Percentiles rank a stretch among this genome's conserved stretches.
These are phyloP conservation scores for Picochlorum sp. DNA, from an alignment of 139 green algal genomes.

Conservation along the genomic window DNA sequence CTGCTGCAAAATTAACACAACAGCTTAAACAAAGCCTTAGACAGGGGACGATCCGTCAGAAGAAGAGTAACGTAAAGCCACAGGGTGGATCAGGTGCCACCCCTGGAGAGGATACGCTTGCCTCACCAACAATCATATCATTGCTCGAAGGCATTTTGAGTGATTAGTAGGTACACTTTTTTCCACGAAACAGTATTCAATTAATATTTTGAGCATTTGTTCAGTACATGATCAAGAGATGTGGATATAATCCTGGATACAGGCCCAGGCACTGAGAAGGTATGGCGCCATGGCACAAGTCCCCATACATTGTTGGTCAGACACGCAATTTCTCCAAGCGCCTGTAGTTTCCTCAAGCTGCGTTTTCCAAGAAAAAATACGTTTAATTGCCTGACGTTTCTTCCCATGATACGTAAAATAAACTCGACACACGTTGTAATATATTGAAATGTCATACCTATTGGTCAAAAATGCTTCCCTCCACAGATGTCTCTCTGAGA, in stretches of 20 bases:
- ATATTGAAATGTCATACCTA: slow-evolving; percentile 8
- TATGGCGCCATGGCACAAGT: background rate
- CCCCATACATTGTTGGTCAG: slow-evolving; percentile 5
- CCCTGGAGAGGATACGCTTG: background rate
- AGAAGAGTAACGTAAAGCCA: background rate
- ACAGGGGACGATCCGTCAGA: background rate
- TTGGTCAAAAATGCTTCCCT: slow-evolving; percentile 46
- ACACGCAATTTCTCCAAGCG: slow-evolving; percentile 9
- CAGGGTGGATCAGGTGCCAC: background rate
- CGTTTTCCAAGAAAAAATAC: slow-evolving; percentile 4
- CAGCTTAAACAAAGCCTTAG: background rate
- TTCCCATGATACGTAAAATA: too few species aligned
- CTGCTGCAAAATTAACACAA: background rate
- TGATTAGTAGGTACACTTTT: background rate
- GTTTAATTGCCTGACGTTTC: too few species aligned
- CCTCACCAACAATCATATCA: slow-evolving; percentile 7
- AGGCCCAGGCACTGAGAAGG: too few species aligned
- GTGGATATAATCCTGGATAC: too few species aligned
- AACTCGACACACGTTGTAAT: too few species aligned
- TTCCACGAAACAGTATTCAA: too few species aligned
- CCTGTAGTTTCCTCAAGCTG: slow-evolving; percentile 16
- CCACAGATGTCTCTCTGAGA: slow-evolving; percentile 15
- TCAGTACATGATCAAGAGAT: too few species aligned
- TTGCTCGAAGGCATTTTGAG: slow-evolving; percentile 7
- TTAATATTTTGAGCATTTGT: too few species aligned